Conservation (phyloP, 2,329 filamentous ascomycete species). For the Aspergillus bombycis region DNA sequence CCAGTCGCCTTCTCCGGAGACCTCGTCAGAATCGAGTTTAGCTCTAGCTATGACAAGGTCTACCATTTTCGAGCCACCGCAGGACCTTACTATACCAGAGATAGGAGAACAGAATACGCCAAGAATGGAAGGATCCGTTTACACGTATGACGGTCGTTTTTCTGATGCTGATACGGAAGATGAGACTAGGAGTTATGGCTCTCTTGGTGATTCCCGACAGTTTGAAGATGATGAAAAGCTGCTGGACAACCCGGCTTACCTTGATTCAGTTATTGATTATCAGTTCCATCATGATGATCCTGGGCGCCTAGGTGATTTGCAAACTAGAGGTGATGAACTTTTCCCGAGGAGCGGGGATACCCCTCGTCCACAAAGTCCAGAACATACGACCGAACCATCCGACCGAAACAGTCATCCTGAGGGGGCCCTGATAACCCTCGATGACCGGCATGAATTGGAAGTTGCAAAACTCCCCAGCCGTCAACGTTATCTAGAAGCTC, state of each 20-base stretch:
- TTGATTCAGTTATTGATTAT: constrained; percentile 42
- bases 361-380: constrained; percentile 20
- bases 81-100: constrained; percentile 7
- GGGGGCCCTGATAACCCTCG: neutral
- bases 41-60: constrained; percentile 40
- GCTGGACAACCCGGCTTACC: constrained; percentile 41
- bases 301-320: constrained; percentile 26
- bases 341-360: constrained; percentile 20
- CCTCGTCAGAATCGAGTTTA: constrained; percentile 28
- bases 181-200: constrained; percentile 26
- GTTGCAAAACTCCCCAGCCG: neutral
- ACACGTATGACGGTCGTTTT: constrained; percentile 44
- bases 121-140: constrained; percentile 35
- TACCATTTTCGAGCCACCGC: constrained; percentile 40
- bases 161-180: constrained; percentile 47
- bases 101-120: constrained; percentile 9
- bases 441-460: constrained; percentile 2
- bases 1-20: constrained; percentile 28
- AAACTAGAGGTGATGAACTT: constrained; percentile 9
- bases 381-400: constrained; percentile 9
- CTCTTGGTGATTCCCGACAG: constrained; percentile 30
- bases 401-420: constrained; percentile 11
- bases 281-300: constrained; percentile 39
- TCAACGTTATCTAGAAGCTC: neutral
- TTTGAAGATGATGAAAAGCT: constrained; percentile 35